Percentiles rank a stretch among this genome's conserved stretches.
These are phyloP conservation scores for Phytophthora ohioensis DNA, from an alignment of 352 stramenopile genomes.

Conservation along the genomic window DNA sequence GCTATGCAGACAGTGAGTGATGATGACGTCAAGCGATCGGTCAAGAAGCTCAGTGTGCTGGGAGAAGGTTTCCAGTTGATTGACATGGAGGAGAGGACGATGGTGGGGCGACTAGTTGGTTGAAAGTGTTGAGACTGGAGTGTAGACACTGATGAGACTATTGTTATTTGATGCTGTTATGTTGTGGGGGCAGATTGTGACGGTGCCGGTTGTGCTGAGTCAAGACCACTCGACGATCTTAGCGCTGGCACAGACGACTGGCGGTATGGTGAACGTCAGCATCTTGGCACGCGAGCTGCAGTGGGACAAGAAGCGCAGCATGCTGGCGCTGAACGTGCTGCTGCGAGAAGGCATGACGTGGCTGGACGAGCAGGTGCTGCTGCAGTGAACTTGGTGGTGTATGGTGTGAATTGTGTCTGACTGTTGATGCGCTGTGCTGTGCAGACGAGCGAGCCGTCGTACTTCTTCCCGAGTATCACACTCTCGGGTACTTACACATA, in stretches of 20 bases:
- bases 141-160: neutral
- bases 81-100: slow-evolving; percentile 91
- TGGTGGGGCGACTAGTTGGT: slow-evolving; percentile 56
- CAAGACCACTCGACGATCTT: slow-evolving; percentile 95
- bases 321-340: slow-evolving; percentile 92
- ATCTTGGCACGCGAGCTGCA: slow-evolving; percentile 82
- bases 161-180: neutral
- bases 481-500: slow-evolving; percentile 81
- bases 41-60: slow-evolving; percentile 95
- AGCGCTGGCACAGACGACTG: slow-evolving; percentile 86
- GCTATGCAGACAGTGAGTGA: slow-evolving; percentile 86
- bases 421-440: slow-evolving; percentile 9
- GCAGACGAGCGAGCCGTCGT: slow-evolving; percentile 68
- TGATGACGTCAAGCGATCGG: slow-evolving; percentile 94
- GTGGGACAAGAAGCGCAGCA: slow-evolving; percentile 94
- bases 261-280: slow-evolving; percentile 90
- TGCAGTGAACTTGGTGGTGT: neutral
- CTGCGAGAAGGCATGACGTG: slow-evolving; percentile 96
- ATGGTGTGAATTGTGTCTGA: slow-evolving; percentile 7
- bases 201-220: slow-evolving; percentile 95
- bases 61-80: slow-evolving; percentile 95
- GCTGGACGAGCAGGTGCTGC: slow-evolving; percentile 92
- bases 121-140: neutral
- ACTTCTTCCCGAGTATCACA: slow-evolving; percentile 90
- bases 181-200: slow-evolving; percentile 83